Base-by-base conservation (phyloP, 2,329 filamentous ascomycete species). In the Verticillium nubilum region DNA sequence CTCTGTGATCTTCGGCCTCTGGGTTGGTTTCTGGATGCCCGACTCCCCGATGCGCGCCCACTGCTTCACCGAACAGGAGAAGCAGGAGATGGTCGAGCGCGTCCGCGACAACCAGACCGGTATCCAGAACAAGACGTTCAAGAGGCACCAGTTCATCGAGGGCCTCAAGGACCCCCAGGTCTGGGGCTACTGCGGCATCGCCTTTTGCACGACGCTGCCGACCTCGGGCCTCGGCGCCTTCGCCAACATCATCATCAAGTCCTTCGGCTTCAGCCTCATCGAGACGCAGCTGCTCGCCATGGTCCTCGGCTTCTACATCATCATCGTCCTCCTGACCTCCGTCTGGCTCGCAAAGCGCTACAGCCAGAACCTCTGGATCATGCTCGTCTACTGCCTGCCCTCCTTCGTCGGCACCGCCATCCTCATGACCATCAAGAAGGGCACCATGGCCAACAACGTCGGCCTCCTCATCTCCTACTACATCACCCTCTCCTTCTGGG, bases 401-500 rank as follows among this genome's bases (percentile, higher is more conserved):
- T 89, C 87, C 1, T 89, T 90, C 67, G 69, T 89, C 54, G 89
- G 89, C 57, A 91, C 88, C 1, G 86, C 90, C 57, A 81, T 90
- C 42, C 81, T 92, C 59, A 88, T 92, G 82, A 87, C 85, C 0
- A 80, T 92, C 7, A 72, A 81, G 25, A 86, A 87, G 64, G 77
- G 79, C 6, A 82, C 77, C 52, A 77, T 78, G 35, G 72, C 80
- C 9, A 86, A 84, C 37, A 82, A 88, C 71, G 80, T 87, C 28
- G 89, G 89, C 5, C 79, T 92, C 0, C 75, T 92, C 15, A 83
- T 92, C 67, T 83, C 80, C 67, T 92, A 92, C 78, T 92, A 92
- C 74, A 87, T 92, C 62, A 87, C 86, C 0, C 79, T 91, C 19
- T 90, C 86, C 5, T 92, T 92, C 80, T 92, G 88, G 88, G 86